Evolutionary conservation across 306 rosid genomes (phyloP).

Genomic region (Pyrus pyrifolia): DNA sequence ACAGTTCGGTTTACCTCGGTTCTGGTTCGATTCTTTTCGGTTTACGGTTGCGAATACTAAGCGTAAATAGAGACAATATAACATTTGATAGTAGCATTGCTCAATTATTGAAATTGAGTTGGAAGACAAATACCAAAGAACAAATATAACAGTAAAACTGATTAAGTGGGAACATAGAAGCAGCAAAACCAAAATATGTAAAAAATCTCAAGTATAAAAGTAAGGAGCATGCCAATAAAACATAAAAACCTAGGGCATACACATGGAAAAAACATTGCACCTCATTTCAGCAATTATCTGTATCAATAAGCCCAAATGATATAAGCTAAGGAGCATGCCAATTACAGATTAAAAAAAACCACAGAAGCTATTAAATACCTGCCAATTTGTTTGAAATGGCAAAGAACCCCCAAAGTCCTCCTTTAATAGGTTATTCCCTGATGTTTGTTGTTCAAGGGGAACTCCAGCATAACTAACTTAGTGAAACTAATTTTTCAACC

Average conservation of each 20-base stretch:
- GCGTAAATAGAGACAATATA: neutral
- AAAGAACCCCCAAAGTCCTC: constrained; percentile 38
- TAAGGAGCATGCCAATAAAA: too few species aligned
- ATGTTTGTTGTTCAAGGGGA: constrained; percentile 35
- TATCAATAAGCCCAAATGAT: neutral
- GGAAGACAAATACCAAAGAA: neutral
- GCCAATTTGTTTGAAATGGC: constrained; percentile 53
- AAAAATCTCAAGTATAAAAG: neutral
- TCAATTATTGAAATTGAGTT: neutral
- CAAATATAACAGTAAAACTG: too few species aligned
- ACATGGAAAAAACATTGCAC: neutral
- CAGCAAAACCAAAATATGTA: neutral
- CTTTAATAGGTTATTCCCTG: constrained; percentile 23
- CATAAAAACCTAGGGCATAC: neutral
- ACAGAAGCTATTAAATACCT: constrained; percentile 38
- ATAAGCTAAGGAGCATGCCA: neutral
- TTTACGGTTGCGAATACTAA: too few species aligned
- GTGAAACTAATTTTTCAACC: neutral
- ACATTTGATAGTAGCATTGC: neutral
- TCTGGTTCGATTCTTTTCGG: accelerated
- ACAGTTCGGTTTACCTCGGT: too few species aligned
- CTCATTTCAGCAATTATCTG: neutral
- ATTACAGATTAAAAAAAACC: neutral
- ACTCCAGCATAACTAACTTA: constrained; percentile 29
- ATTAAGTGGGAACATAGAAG: too few species aligned